phyloP scores from a whole-genome alignment of 2,329 filamentous ascomycete species.

The Aspergillus unguis region DNA sequence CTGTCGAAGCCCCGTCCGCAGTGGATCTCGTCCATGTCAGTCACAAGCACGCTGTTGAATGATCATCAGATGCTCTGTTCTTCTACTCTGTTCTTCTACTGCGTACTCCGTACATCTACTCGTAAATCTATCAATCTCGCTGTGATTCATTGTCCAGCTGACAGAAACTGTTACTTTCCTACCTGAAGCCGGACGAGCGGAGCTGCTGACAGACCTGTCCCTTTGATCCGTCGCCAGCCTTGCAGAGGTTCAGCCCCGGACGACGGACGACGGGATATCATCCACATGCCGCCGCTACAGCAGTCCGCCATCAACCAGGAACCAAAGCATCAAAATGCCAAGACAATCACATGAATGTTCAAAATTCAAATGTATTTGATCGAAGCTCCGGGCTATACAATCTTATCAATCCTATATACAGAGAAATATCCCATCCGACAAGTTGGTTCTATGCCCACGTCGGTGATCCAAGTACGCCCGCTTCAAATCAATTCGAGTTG shows the following conservation, averaged over 20 bases:
- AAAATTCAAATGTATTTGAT: not conserved
- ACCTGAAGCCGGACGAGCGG: slow-evolving; percentile 13
- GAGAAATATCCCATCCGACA: not conserved
- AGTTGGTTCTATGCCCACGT: no score
- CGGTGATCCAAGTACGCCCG: not conserved
- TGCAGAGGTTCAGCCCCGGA: not conserved
- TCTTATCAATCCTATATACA: not conserved
- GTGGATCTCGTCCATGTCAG: no score
- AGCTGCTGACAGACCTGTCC: slow-evolving; percentile 6
- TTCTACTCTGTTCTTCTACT: no score
- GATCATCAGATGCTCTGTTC: not conserved
- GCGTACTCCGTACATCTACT: not conserved
- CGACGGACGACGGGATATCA: slow-evolving; percentile 4
- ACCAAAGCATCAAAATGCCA: not conserved
- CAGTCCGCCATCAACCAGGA: no score
- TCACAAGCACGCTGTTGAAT: not conserved
- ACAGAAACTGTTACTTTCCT: no score
- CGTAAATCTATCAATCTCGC: no score
- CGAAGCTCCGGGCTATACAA: not conserved
- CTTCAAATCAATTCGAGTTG: not conserved
- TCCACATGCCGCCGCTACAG: not conserved
- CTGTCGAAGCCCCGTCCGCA: not conserved
- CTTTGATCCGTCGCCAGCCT: not conserved
- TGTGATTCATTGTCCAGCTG: no score
- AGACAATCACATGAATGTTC: slow-evolving; percentile 9